These are phyloP conservation scores for Xylariaceae sp. DNA, from an alignment of 2,329 filamentous ascomycete genomes.

Conservation along the genomic window DNA sequence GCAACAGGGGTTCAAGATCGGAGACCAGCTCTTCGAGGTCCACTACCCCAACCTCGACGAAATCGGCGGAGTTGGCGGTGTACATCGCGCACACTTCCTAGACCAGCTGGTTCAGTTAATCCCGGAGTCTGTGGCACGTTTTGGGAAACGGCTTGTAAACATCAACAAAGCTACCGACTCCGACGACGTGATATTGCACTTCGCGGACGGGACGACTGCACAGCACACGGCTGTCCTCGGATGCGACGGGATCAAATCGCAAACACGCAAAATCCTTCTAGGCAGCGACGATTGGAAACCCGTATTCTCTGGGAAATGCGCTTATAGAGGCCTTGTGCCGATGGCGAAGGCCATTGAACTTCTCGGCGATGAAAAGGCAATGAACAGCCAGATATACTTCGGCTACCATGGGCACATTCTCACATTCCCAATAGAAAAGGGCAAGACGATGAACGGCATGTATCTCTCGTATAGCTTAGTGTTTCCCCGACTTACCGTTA, in stretches of 20 bases:
- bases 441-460: conserved; percentile 40
- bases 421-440: conserved; percentile 57
- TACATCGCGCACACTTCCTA: conserved; percentile 48
- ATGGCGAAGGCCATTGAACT: conserved; percentile 60
- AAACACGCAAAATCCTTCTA: conserved; percentile 57
- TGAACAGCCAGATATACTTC: conserved; percentile 39
- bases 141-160: conserved; percentile 45
- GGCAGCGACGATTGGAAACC: conserved; percentile 45
- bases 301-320: conserved; percentile 46
- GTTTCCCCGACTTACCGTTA: background rate
- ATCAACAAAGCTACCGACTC: conserved; percentile 35
- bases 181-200: conserved; percentile 37
- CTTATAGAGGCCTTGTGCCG: conserved; percentile 53
- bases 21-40: conserved; percentile 33
- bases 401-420: conserved; percentile 63
- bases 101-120: conserved; percentile 48
- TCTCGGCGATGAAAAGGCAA: conserved; percentile 49
- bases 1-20: conserved; percentile 25
- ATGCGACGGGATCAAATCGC: conserved; percentile 69
- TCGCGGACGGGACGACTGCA: conserved; percentile 48
- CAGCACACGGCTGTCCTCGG: conserved; percentile 56
- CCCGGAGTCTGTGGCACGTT: conserved; percentile 40
- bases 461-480: background rate
- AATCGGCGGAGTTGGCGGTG: conserved; percentile 29
- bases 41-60: conserved; percentile 21